These are phyloP conservation scores for Fusarium sp. DNA, from an alignment of 2,329 filamentous ascomycete genomes.

Conservation along the genomic window DNA sequence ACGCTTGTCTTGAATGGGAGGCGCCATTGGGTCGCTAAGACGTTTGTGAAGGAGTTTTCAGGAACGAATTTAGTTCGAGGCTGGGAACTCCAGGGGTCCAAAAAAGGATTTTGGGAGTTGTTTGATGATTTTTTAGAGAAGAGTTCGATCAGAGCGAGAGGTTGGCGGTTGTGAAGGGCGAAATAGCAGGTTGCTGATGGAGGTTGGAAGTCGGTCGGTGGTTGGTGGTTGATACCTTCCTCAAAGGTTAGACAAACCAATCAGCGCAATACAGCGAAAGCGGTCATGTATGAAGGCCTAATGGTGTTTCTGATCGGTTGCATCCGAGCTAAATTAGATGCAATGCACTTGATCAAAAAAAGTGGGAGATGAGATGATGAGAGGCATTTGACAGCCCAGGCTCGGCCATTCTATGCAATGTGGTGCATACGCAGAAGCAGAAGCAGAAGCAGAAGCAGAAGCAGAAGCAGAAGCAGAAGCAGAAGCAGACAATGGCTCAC, in stretches of 20 bases:
- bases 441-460: neutral
- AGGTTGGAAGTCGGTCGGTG: slow-evolving; percentile 17
- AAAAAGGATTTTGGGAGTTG: neutral
- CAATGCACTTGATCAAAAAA: slow-evolving; percentile 20
- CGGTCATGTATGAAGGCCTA: slow-evolving; percentile 4
- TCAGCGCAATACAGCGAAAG: neutral
- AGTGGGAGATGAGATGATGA: slow-evolving; percentile 24
- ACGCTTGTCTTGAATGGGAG: slow-evolving; percentile 37
- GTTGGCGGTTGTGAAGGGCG: slow-evolving; percentile 18
- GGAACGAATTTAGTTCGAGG: slow-evolving; percentile 38
- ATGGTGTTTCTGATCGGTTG: slow-evolving; percentile 40
- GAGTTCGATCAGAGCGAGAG: slow-evolving; percentile 14
- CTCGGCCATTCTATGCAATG: slow-evolving; percentile 10
- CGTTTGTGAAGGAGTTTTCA: slow-evolving; percentile 20
- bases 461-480: neutral
- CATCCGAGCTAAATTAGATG: slow-evolving; percentile 35
- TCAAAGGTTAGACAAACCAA: neutral
- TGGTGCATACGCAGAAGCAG: neutral
- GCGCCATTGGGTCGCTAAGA: slow-evolving; percentile 41
- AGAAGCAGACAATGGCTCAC: neutral
- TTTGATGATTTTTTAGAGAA: neutral
- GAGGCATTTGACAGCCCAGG: neutral
- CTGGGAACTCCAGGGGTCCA: slow-evolving; percentile 26
- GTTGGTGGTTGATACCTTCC: slow-evolving; percentile 12
- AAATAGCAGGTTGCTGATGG: slow-evolving; percentile 13